phyloP scores from a whole-genome alignment of 75 land plant species.

The Azolla pinnata region DNA sequence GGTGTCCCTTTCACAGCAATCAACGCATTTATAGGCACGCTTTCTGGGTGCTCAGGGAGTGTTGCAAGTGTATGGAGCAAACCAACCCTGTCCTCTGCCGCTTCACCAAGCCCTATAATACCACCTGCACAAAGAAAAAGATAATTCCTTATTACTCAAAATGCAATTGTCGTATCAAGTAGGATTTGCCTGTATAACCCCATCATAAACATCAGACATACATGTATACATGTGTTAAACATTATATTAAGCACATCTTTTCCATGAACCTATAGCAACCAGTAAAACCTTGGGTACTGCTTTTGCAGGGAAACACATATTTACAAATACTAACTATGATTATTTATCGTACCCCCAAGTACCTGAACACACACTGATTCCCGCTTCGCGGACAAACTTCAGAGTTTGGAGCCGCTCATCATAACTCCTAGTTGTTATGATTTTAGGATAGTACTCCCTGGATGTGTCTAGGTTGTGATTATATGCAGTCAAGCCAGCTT shows the following conservation, averaged over 20 bases:
- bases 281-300: too few species aligned
- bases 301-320: too few species aligned
- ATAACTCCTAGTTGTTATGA: conserved; percentile 90
- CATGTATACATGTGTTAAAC: too few species aligned
- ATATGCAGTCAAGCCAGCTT: conserved; percentile 96
- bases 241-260: too few species aligned
- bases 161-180: too few species aligned
- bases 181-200: too few species aligned
- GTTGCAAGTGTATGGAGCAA: conserved; percentile 90
- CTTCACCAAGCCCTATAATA: conserved; percentile 97
- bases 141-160: too few species aligned
- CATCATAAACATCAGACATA: too few species aligned
- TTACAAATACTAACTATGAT: too few species aligned
- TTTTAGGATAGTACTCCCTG: conserved; percentile 84
- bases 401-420: conserved; percentile 92
- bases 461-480: conserved; percentile 98
- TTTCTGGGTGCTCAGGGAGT: conserved; percentile 96
- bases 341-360: too few species aligned
- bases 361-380: conserved; percentile 99
- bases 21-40: conserved; percentile 97
- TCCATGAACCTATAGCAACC: too few species aligned
- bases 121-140: conserved; percentile 54
- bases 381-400: conserved; percentile 81
- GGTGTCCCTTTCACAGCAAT: conserved; percentile 98
- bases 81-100: conserved; percentile 89